These are phyloP conservation scores for Bolboschoenoplectus hybrid DNA, from an alignment of 202 grass and related monocot species.

Conservation along the genomic window DNA sequence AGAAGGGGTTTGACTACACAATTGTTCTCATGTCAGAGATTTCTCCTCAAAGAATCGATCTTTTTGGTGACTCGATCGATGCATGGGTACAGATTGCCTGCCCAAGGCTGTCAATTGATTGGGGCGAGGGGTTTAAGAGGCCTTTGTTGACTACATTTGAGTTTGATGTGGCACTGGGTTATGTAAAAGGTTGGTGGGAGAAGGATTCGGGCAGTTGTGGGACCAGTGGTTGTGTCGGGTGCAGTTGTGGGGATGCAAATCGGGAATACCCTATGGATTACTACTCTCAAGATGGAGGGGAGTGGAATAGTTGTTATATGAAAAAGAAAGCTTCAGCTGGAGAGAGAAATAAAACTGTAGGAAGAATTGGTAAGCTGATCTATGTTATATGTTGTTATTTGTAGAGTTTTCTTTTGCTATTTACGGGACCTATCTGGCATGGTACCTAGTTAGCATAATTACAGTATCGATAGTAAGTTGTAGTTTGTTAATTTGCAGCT, in stretches of 20 bases:
- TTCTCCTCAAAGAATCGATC: slow-evolving; percentile 70
- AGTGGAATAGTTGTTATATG: slow-evolving; percentile 94
- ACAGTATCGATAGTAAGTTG: background rate
- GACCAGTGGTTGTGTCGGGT: slow-evolving; percentile 37
- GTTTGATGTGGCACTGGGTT: slow-evolving; percentile 81
- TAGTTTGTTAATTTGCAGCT: background rate
- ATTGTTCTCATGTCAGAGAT: slow-evolving; percentile 96
- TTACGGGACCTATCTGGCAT: background rate
- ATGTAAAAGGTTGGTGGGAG: slow-evolving; percentile 93
- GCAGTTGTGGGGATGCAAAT: slow-evolving; percentile 45
- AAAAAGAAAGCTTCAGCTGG: slow-evolving; percentile 58
- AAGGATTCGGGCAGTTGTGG: slow-evolving; percentile 42
- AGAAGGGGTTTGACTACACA: slow-evolving; percentile 72
- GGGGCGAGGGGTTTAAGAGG: slow-evolving; percentile 87
- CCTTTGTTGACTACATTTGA: slow-evolving; percentile 88
- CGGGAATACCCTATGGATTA: slow-evolving; percentile 92
- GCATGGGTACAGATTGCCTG: slow-evolving; percentile 97
- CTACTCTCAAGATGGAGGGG: slow-evolving; percentile 87
- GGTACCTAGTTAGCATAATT: slow-evolving; percentile 3
- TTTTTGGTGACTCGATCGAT: slow-evolving; percentile 78
- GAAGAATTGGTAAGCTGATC: slow-evolving; percentile 53
- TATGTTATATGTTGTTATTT: background rate
- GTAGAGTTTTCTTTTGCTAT: background rate
- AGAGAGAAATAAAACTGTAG: slow-evolving; percentile 44
- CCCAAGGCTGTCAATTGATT: slow-evolving; percentile 88